Conservation (phyloP, 805 yeast species). For the Metschnikowia santaceciliae region DNA sequence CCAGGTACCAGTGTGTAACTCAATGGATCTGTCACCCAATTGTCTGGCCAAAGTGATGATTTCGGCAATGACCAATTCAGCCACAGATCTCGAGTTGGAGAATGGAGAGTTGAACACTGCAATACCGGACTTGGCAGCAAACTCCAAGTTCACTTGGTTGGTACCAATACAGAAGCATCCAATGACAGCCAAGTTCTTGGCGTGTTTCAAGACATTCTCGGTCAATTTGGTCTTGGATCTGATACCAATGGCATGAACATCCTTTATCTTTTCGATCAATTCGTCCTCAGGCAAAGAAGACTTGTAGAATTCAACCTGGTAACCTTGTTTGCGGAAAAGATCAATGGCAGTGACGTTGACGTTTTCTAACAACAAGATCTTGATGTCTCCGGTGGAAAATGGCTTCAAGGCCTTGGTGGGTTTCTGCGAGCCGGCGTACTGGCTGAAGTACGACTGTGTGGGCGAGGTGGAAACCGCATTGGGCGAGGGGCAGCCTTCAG, state of each 20-base stretch:
- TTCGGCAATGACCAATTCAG: constrained; percentile 95
- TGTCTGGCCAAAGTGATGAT: constrained; percentile 93
- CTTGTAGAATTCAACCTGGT: constrained; percentile 93
- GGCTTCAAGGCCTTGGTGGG: constrained; percentile 80
- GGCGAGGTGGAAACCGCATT: constrained; percentile 83
- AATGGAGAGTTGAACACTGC: constrained; percentile 98
- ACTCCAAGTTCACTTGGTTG: constrained; percentile 91
- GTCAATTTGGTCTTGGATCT: constrained; percentile 94
- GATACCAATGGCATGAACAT: constrained; percentile 95
- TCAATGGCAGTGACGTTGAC: constrained; percentile 90
- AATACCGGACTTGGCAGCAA: constrained; percentile 88
- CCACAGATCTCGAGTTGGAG: constrained; percentile 97
- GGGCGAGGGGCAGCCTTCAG: constrained; percentile 36
- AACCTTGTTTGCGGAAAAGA: constrained; percentile 84
- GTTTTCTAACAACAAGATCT: constrained; percentile 85
- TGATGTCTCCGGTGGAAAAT: constrained; percentile 91
- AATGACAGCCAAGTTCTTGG: constrained; percentile 81
- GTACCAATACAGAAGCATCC: constrained; percentile 99
- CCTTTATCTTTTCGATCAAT: constrained; percentile 86
- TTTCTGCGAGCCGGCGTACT: constrained; percentile 46
- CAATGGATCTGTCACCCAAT: constrained; percentile 93
- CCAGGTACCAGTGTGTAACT: constrained; percentile 96
- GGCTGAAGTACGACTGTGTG: constrained; percentile 66
- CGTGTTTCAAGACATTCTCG: constrained; percentile 72
- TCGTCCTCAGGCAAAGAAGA: constrained; percentile 88